Evolutionary conservation across 129 eudicot species (phyloP).

Genomic region (Arctium minus): DNA sequence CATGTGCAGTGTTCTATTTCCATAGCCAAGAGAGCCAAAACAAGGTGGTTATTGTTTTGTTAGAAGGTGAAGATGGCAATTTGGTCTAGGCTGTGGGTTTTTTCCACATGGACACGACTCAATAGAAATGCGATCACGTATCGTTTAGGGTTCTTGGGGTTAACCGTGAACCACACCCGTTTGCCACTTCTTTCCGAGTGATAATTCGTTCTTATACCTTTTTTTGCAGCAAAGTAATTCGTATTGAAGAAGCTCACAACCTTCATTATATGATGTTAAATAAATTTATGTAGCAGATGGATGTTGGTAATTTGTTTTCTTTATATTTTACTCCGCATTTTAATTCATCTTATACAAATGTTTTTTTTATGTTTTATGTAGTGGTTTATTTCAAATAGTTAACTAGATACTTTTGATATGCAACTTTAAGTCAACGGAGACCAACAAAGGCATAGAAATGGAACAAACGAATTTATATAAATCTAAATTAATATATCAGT

Average conservation of each 20-base stretch:
- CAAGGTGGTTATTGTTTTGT: conserved; percentile 49
- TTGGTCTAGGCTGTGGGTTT: conserved; percentile 59
- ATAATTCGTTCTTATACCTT: conserved; percentile 52
- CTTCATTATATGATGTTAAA: not conserved
- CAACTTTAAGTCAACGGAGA: no score
- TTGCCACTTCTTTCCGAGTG: conserved; percentile 84
- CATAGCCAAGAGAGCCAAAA: conserved; percentile 61
- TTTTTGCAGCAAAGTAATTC: conserved; percentile 9
- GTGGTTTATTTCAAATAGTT: no score
- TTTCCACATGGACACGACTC: conserved; percentile 86
- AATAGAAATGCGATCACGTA: conserved; percentile 52
- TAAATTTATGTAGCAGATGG: not conserved
- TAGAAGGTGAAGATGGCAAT: conserved; percentile 64
- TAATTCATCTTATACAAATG: not conserved
- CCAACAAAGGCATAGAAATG: no score
- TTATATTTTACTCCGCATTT: not conserved
- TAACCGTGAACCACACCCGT: conserved; percentile 71
- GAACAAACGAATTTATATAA: no score
- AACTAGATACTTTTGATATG: no score
- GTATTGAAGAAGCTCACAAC: not conserved
- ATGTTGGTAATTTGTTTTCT: not conserved
- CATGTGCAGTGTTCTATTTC: conserved; percentile 68
- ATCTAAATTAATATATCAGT: no score
- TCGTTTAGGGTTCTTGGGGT: conserved; percentile 60
- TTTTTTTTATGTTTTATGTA: not conserved